Conservation (phyloP, 2,329 filamentous ascomycete species). For the Tothia fuscella region DNA sequence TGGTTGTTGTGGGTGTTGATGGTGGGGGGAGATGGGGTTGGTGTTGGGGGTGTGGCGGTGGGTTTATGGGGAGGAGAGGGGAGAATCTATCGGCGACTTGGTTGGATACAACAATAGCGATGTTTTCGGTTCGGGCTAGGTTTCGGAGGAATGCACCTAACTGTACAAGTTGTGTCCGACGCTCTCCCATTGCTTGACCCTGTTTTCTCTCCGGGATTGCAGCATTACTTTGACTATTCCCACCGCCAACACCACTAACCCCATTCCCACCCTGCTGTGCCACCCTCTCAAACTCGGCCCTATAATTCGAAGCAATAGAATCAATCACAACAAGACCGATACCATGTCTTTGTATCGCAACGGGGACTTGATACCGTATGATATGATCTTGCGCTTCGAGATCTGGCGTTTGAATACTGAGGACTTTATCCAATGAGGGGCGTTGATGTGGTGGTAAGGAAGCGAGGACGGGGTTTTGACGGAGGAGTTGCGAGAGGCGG, state of each 20-base stretch:
- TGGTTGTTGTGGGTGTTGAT: slow-evolving; percentile 21
- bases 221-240: not conserved
- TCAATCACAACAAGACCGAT: slow-evolving; percentile 79
- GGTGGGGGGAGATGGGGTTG: slow-evolving; percentile 11
- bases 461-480: slow-evolving; percentile 49
- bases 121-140: slow-evolving; percentile 58
- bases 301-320: slow-evolving; percentile 89
- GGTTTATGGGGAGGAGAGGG: slow-evolving; percentile 16
- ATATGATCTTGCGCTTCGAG: slow-evolving; percentile 95
- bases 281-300: slow-evolving; percentile 68
- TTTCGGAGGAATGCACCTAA: slow-evolving; percentile 65
- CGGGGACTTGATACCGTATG: slow-evolving; percentile 79
- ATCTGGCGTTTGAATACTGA: slow-evolving; percentile 74
- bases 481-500: slow-evolving; percentile 69
- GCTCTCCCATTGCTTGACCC: slow-evolving; percentile 47
- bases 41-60: slow-evolving; percentile 9
- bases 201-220: not conserved
- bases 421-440: slow-evolving; percentile 63
- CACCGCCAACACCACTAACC: not conserved
- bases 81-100: slow-evolving; percentile 84
- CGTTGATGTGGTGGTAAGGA: slow-evolving; percentile 26
- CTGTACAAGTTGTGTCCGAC: slow-evolving; percentile 64
- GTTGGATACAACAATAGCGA: slow-evolving; percentile 86
- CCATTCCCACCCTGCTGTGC: slow-evolving; percentile 25
- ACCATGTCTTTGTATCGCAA: slow-evolving; percentile 62